These are phyloP conservation scores for Rhodotorula paludigena DNA, from an alignment of 768 basidiomycete genomes.

Conservation along the genomic window DNA sequence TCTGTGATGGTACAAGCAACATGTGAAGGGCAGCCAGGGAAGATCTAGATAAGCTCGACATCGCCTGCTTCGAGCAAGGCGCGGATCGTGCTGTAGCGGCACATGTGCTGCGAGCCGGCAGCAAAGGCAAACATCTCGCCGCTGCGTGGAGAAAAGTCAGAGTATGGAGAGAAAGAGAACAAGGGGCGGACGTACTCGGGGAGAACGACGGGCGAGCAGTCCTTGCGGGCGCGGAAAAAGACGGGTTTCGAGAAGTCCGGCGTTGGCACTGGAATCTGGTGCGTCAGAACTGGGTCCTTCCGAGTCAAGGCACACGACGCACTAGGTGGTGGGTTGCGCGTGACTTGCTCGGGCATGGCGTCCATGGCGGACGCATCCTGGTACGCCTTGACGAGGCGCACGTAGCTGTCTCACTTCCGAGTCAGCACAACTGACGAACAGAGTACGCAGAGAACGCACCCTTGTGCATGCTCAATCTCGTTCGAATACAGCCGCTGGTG, in stretches of 20 bases:
- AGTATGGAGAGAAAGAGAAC: neutral
- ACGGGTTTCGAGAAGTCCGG: constrained; percentile 35
- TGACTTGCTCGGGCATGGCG: constrained; percentile 27
- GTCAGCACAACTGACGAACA: neutral
- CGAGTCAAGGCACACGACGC: neutral
- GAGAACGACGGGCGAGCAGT: constrained; percentile 27
- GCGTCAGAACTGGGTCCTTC: no score
- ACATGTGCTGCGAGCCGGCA: constrained; percentile 36
- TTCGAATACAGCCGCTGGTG: constrained; percentile 21
- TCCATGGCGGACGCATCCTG: constrained; percentile 34
- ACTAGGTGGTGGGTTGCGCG: constrained; percentile 23
- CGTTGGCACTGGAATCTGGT: neutral
- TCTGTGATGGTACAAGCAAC: neutral
- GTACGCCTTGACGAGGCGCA: constrained; percentile 33
- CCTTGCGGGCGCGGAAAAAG: constrained; percentile 26
- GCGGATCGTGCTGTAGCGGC: constrained; percentile 34
- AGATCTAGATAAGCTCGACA: constrained; percentile 25
- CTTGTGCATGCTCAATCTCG: constrained; percentile 29
- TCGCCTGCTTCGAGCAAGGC: constrained; percentile 15
- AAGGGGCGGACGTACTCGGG: constrained; percentile 26
- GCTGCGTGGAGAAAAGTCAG: neutral
- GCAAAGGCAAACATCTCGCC: constrained; percentile 24
- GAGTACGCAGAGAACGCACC: constrained; percentile 8
- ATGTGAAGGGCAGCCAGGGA: neutral
- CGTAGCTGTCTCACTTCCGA: constrained; percentile 5